Percentiles rank a stretch among this genome's conserved stretches.
Conservation (phyloP, 371 early-diverging fungal genomes). For the Mucor circinelloides region DNA sequence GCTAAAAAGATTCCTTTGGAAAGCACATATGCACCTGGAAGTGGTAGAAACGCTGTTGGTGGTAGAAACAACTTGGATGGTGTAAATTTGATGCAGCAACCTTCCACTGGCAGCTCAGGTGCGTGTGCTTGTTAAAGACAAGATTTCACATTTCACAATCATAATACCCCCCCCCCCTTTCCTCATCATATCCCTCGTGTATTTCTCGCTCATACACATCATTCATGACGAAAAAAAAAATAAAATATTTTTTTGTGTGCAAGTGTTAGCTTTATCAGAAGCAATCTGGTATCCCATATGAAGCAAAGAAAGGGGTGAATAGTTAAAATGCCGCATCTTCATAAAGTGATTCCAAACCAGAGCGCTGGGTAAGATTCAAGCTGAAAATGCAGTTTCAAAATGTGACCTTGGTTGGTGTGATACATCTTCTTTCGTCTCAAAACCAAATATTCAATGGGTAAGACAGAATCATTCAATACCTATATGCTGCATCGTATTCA, state of each 20-base stretch:
- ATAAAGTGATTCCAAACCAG: too few relatives aligned
- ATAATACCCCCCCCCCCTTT: neutral
- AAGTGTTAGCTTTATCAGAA: neutral
- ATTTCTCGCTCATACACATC: neutral
- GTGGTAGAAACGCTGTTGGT: conserved; percentile 11
- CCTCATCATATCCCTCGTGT: neutral
- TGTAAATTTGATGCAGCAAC: conserved; percentile 25
- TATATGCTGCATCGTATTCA: neutral
- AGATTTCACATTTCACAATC: neutral
- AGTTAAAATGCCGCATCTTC: neutral
- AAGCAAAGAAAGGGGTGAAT: neutral
- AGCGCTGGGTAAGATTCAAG: neutral
- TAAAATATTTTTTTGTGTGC: neutral
- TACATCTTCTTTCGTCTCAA: neutral
- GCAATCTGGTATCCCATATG: neutral
- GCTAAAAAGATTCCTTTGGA: conserved; percentile 29
- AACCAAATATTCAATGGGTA: neutral
- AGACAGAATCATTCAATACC: neutral
- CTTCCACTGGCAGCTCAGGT: conserved; percentile 10
- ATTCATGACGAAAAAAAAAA: neutral
- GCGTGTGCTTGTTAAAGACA: conserved; percentile 25
- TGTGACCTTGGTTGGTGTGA: neutral
- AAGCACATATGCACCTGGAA: conserved; percentile 3
- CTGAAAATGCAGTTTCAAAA: neutral
- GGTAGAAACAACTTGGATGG: conserved; percentile 14